Evolutionary conservation across 495 filamentous ascomycete genomes (phyloP).

Genomic region (Lepraria neglecta): DNA sequence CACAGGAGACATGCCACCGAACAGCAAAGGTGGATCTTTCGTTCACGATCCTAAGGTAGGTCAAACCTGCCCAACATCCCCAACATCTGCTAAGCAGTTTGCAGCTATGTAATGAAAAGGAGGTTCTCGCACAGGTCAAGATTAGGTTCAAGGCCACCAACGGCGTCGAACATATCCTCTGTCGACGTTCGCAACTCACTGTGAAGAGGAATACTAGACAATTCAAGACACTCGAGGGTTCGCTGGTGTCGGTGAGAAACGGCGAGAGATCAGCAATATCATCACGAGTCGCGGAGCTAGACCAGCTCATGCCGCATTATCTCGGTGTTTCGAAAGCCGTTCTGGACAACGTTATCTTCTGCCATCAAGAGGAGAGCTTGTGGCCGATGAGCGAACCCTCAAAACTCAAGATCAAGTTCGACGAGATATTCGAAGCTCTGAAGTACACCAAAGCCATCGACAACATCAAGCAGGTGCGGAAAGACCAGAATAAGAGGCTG

Average conservation of each 20-base stretch:
- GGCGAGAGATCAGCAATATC: slow-evolving; percentile 77
- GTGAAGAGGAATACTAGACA: slow-evolving; percentile 70
- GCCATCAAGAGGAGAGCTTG: slow-evolving; percentile 94
- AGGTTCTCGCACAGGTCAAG: slow-evolving; percentile 86
- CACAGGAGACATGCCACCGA: slow-evolving; percentile 86
- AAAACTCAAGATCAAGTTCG: slow-evolving; percentile 83
- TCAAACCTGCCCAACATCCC: neutral
- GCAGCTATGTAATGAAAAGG: slow-evolving; percentile 77
- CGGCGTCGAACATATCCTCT: slow-evolving; percentile 70
- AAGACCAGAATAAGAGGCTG: slow-evolving; percentile 72
- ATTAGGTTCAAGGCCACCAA: slow-evolving; percentile 73
- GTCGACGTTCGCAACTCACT: slow-evolving; percentile 73
- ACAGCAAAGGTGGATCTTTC: slow-evolving; percentile 89
- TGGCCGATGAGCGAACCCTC: slow-evolving; percentile 94
- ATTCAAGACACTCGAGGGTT: slow-evolving; percentile 73
- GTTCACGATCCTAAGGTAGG: slow-evolving; percentile 86
- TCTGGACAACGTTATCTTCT: slow-evolving; percentile 92
- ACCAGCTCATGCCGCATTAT: slow-evolving; percentile 76
- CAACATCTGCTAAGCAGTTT: slow-evolving; percentile 10
- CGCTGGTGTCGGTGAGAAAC: slow-evolving; percentile 63
- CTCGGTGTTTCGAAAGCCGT: slow-evolving; percentile 87
- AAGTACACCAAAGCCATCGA: slow-evolving; percentile 98
- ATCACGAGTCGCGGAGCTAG: slow-evolving; percentile 68
- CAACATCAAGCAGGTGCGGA: slow-evolving; percentile 78
- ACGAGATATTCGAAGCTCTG: slow-evolving; percentile 94